Evolutionary conservation across 208 protist genomes (phyloP).

Genomic region (Acanthamoeba healyi): DNA sequence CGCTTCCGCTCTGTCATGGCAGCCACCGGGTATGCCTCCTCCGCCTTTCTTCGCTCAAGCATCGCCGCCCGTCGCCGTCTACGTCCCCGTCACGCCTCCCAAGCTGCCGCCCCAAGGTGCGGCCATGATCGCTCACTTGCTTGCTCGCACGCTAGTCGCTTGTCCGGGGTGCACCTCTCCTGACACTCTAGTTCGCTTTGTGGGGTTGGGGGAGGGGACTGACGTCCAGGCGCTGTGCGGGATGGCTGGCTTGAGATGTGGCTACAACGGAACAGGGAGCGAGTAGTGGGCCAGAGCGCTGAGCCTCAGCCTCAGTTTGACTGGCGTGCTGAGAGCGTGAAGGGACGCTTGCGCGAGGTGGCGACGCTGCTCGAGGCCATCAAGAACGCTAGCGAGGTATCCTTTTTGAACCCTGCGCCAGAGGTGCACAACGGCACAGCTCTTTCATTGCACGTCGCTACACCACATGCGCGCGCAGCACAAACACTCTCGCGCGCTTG

Average conservation of each 20-base stretch:
- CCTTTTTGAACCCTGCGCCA: background rate
- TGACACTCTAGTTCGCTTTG: no score
- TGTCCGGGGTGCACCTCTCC: no score
- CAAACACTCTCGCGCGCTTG: background rate
- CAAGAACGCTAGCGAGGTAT: constrained; percentile 11
- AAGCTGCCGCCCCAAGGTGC: no score
- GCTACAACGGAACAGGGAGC: constrained; percentile 7
- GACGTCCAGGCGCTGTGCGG: background rate
- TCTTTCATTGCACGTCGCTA: no score
- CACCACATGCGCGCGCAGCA: background rate
- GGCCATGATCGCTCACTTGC: no score
- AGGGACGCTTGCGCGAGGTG: constrained; percentile 22
- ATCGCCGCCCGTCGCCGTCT: background rate
- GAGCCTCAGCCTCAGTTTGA: background rate
- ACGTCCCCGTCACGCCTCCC: background rate
- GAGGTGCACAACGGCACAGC: background rate
- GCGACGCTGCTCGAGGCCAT: background rate
- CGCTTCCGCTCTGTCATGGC: background rate
- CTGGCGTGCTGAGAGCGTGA: background rate
- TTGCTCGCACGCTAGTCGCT: no score
- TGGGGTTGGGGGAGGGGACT: no score
- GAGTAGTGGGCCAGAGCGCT: background rate
- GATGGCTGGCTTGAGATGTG: background rate
- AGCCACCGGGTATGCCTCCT: no score
- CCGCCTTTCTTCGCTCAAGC: no score